Percentiles rank a stretch among this genome's conserved stretches.
Evolutionary conservation across 768 basidiomycete species (phyloP).

Genomic region (Hericium erinaceus): DNA sequence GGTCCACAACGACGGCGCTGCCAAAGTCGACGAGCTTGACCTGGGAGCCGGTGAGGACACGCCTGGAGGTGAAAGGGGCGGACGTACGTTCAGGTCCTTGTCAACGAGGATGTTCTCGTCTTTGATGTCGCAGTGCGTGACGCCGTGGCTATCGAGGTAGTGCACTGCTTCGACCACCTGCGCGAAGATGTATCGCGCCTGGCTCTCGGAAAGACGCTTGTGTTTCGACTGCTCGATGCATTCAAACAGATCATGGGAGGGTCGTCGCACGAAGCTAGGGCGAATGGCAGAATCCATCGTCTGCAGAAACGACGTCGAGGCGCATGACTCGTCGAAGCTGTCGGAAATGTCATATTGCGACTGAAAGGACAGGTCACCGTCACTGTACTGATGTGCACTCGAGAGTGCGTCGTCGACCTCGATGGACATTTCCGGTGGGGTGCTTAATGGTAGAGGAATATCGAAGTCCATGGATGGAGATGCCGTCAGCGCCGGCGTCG

Average conservation of each 20-base stretch:
- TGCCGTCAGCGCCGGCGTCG: conserved; percentile 12
- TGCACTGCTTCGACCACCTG: conserved; percentile 83
- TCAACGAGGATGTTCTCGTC: conserved; percentile 91
- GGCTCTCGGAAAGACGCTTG: conserved; percentile 67
- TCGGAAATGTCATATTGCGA: neutral
- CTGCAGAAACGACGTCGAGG: conserved; percentile 11
- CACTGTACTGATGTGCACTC: neutral
- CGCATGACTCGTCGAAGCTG: neutral
- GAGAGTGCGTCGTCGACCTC: conserved; percentile 1
- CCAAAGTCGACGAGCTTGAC: conserved; percentile 97
- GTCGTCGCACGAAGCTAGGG: conserved; percentile 50
- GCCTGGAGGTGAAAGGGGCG: conserved; percentile 6
- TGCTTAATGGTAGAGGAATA: conserved; percentile 3
- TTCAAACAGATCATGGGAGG: conserved; percentile 90
- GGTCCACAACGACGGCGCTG: conserved; percentile 71
- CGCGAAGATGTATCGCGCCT: conserved; percentile 74
- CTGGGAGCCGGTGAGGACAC: conserved; percentile 25
- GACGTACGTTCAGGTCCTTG: conserved; percentile 52
- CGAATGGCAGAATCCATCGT: conserved; percentile 14
- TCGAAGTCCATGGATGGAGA: conserved; percentile 13
- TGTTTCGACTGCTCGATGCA: conserved; percentile 85
- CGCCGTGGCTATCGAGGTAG: conserved; percentile 74
- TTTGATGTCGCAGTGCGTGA: conserved; percentile 94
- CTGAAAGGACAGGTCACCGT: neutral
- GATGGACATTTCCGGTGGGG: conserved; percentile 9